A percentile compares a stretch with the other conserved stretches of the same genome.
Evolutionary conservation across 176 grass and related monocot species (phyloP).

Genomic region (Eleusine coracana): DNA sequence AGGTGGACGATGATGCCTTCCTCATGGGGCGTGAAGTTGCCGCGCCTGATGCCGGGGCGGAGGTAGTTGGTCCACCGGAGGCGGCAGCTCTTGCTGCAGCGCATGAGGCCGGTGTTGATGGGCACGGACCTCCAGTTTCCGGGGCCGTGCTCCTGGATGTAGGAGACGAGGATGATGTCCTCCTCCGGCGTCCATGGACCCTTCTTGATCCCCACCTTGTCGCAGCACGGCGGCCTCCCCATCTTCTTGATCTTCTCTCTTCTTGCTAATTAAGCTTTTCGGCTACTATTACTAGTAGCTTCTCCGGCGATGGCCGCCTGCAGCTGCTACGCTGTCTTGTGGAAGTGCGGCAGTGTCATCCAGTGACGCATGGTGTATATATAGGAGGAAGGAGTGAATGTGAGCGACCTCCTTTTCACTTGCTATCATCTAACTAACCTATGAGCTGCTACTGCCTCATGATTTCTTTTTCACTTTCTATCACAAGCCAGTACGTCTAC

Average conservation of each 20-base stretch:
- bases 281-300: neutral
- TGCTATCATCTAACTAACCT: constrained; percentile 46
- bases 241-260: constrained; percentile 23
- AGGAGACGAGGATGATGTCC: constrained; percentile 83
- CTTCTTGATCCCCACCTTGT: constrained; percentile 78
- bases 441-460: neutral
- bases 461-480: constrained; percentile 33
- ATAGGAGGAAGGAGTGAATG: constrained; percentile 40
- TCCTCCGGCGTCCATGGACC: constrained; percentile 94
- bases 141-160: constrained; percentile 86
- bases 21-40: constrained; percentile 82
- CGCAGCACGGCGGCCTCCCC: constrained; percentile 86
- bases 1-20: constrained; percentile 81
- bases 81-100: constrained; percentile 92
- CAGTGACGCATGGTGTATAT: constrained; percentile 28
- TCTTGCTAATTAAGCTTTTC: too few species aligned
- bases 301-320: neutral
- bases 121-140: constrained; percentile 87
- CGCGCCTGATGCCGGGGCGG: constrained; percentile 71
- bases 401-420: constrained; percentile 40
- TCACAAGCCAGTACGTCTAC: too few species aligned
- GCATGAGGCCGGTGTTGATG: constrained; percentile 70
- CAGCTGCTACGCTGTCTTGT: neutral
- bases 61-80: constrained; percentile 96
- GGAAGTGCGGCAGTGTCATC: constrained; percentile 6